phyloP scores from a whole-genome alignment of 495 filamentous ascomycete genomes.

The Aspergillus steynii region DNA sequence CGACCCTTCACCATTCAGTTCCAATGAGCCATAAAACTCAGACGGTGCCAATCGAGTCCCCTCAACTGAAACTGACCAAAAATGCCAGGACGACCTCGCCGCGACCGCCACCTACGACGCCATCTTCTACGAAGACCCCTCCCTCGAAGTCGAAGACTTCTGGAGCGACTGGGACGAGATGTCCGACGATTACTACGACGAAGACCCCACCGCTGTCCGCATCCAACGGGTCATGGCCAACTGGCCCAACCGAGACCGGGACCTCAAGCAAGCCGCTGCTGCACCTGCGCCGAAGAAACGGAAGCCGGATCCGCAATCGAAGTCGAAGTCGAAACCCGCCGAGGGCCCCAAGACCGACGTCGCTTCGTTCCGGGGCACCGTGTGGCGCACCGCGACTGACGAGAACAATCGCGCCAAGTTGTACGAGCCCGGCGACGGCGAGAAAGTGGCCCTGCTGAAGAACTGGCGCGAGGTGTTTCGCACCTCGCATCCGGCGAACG shows the following conservation, averaged over 20 bases:
- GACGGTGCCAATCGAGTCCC: not conserved
- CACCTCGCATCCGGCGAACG: slow-evolving; percentile 34
- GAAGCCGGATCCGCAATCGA: not conserved
- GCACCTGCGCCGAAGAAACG: slow-evolving; percentile 11
- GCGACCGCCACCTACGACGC: slow-evolving; percentile 45
- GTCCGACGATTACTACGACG: slow-evolving; percentile 53
- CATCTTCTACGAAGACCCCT: slow-evolving; percentile 41
- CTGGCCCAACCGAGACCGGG: slow-evolving; percentile 6
- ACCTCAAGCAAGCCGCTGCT: not conserved
- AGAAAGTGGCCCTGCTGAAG: slow-evolving; percentile 47
- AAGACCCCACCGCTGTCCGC: slow-evolving; percentile 38
- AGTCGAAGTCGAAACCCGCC: slow-evolving; percentile 12
- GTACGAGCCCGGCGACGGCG: slow-evolving; percentile 39
- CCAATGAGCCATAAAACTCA: not conserved
- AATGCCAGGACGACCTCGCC: slow-evolving; percentile 51
- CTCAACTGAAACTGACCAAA: slow-evolving; percentile 9
- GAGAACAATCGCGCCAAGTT: slow-evolving; percentile 32
- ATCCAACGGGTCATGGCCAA: slow-evolving; percentile 19
- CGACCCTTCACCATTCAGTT: not conserved
- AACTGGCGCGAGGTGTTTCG: slow-evolving; percentile 56
- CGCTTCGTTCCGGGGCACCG: slow-evolving; percentile 38
- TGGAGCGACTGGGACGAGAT: slow-evolving; percentile 53
- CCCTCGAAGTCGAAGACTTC: slow-evolving; percentile 42
- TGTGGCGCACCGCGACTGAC: slow-evolving; percentile 38
- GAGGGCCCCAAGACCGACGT: slow-evolving; percentile 20